A percentile compares a stretch with the other conserved stretches of the same genome.
phyloP scores from a whole-genome alignment of 2,329 filamentous ascomycete species.

The Piedraia hortae region DNA sequence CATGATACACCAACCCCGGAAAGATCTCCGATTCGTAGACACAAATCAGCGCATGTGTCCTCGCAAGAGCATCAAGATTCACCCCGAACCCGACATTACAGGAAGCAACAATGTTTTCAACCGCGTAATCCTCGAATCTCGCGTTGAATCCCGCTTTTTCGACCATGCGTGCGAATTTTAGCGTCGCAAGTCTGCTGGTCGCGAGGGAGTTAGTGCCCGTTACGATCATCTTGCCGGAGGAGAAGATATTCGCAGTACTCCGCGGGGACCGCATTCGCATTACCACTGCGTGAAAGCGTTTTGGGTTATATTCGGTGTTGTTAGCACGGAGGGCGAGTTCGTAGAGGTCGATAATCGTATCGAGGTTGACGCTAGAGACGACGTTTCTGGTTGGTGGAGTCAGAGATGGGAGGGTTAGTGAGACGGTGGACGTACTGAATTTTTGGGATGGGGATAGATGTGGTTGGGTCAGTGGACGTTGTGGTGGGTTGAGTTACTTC shows the following conservation, averaged over 20 bases:
- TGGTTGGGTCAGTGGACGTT: too few relatives aligned
- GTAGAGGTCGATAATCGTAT: slow-evolving; percentile 66
- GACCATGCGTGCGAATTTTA: slow-evolving; percentile 97
- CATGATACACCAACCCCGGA: slow-evolving; percentile 96
- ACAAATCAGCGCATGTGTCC: slow-evolving; percentile 95
- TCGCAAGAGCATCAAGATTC: slow-evolving; percentile 79
- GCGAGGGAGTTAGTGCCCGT: slow-evolving; percentile 95
- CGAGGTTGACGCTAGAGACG: slow-evolving; percentile 92
- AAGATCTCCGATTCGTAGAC: slow-evolving; percentile 97
- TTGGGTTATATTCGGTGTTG: slow-evolving; percentile 96
- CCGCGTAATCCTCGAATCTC: slow-evolving; percentile 99
- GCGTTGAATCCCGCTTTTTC: slow-evolving; percentile 99
- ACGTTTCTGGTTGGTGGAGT: too few relatives aligned
- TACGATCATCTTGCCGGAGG: slow-evolving; percentile 97
- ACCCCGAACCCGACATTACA: slow-evolving; percentile 99
- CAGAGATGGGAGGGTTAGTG: too few relatives aligned
- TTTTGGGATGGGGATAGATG: too few relatives aligned
- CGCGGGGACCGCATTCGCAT: slow-evolving; percentile 99
- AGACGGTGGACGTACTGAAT: too few relatives aligned
- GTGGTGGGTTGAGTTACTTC: too few relatives aligned
- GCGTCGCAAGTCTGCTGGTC: slow-evolving; percentile 83
- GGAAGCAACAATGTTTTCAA: slow-evolving; percentile 95
- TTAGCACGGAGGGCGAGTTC: slow-evolving; percentile 93
- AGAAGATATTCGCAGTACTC: slow-evolving; percentile 93
- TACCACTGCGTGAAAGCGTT: slow-evolving; percentile 97